Evolutionary conservation across 2,329 filamentous ascomycete species (phyloP).

Genomic region (Pseudogymnoascus sp.): DNA sequence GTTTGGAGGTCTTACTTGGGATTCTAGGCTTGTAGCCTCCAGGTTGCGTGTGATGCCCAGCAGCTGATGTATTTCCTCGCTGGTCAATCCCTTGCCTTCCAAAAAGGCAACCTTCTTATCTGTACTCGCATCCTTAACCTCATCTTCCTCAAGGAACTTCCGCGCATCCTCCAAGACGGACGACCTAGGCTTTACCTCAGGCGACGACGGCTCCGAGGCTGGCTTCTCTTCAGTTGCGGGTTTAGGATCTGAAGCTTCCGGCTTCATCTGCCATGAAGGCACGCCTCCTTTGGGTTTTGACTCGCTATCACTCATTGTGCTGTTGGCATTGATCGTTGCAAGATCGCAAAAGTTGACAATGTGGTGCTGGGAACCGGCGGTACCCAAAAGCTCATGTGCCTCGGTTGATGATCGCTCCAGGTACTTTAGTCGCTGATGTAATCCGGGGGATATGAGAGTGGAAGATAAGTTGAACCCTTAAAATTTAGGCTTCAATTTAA

Average conservation of each 20-base stretch:
- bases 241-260: not conserved
- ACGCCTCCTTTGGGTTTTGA: constrained; percentile 13
- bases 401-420: not conserved
- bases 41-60: constrained; percentile 35
- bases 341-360: not conserved
- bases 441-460: too few relatives aligned
- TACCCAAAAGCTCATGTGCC: not conserved
- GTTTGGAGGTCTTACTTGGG: not conserved
- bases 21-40: constrained; percentile 18
- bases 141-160: constrained; percentile 66
- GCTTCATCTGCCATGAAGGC: constrained; percentile 21
- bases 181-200: constrained; percentile 10
- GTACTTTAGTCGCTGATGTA: too few relatives aligned
- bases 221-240: too few relatives aligned
- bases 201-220: not conserved
- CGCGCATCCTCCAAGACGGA: constrained; percentile 54
- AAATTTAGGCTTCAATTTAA: too few relatives aligned
- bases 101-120: constrained; percentile 72
- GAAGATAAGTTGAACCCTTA: too few relatives aligned
- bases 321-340: not conserved
- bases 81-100: constrained; percentile 62
- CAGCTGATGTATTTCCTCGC: constrained; percentile 59
- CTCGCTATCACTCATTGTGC: constrained; percentile 24
- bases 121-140: constrained; percentile 57
- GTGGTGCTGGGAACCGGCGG: not conserved